Evolutionary conservation across 768 basidiomycete species (phyloP).

Genomic region (Trametes sanguinea): DNA sequence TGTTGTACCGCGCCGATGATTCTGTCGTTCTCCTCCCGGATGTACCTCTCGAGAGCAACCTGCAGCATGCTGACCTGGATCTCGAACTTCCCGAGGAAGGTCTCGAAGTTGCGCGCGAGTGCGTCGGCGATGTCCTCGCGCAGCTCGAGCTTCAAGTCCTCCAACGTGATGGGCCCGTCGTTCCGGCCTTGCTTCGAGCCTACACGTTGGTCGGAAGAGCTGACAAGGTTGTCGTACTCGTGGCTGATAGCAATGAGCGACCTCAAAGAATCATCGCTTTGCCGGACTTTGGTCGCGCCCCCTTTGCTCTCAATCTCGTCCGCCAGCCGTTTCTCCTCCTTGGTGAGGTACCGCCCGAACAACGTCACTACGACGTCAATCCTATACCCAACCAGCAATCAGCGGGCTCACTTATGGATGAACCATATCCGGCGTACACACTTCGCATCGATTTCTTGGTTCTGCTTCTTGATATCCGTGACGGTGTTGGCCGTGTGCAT

Average conservation of each 20-base stretch:
- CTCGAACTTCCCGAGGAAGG: slow-evolving; percentile 11
- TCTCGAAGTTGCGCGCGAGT: background rate
- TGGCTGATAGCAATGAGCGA: background rate
- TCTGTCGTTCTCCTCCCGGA: background rate
- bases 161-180: background rate
- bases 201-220: background rate
- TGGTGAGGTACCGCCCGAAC: background rate
- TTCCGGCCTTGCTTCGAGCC: background rate
- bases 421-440: background rate
- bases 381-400: background rate
- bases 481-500: slow-evolving; percentile 36
- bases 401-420: background rate
- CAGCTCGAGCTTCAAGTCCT: slow-evolving; percentile 8
- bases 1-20: background rate
- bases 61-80: background rate
- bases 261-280: background rate
- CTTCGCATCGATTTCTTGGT: slow-evolving; percentile 12
- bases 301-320: background rate
- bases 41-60: background rate
- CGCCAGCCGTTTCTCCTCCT: background rate
- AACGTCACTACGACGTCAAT: slow-evolving; percentile 3
- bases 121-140: slow-evolving; percentile 1
- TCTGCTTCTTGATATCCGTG: slow-evolving; percentile 2
- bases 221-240: background rate
- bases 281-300: background rate